These are phyloP conservation scores for Dioscorea alata DNA, from an alignment of 106 monocot species.

Conservation along the genomic window DNA sequence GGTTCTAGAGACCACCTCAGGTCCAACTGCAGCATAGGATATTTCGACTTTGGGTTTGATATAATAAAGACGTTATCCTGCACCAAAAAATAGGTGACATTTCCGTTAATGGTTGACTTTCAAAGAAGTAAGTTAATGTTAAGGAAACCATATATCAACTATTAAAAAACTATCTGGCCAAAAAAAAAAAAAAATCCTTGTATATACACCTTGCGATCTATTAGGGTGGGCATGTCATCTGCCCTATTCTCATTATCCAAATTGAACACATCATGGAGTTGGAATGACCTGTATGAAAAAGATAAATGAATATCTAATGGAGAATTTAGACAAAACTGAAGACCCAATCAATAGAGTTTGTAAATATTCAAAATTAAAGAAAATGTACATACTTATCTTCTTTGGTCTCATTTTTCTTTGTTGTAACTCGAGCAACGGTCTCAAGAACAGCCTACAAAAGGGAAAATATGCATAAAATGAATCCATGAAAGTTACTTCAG, in stretches of 20 bases:
- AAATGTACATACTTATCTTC: conserved; percentile 69
- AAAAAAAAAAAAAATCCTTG: too few relatives aligned
- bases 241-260: conserved; percentile 77
- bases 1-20: conserved; percentile 40
- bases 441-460: conserved; percentile 76
- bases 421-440: conserved; percentile 88
- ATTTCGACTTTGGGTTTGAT: conserved; percentile 94
- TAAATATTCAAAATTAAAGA: neutral
- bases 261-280: conserved; percentile 92
- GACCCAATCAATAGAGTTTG: neutral
- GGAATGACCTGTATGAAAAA: conserved; percentile 68
- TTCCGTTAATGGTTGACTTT: too few relatives aligned
- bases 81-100: neutral
- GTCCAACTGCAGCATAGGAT: conserved; percentile 85
- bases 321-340: neutral
- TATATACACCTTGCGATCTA: conserved; percentile 72
- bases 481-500: too few relatives aligned
- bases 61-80: conserved; percentile 96
- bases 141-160: too few relatives aligned
- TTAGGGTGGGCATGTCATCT: conserved; percentile 84
- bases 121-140: too few relatives aligned
- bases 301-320: neutral
- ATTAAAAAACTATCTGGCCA: too few relatives aligned
- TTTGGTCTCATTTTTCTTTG: conserved; percentile 96
- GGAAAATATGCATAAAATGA: neutral